phyloP scores from a whole-genome alignment of 495 filamentous ascomycete species.

The Corynascus novoguineensis region DNA sequence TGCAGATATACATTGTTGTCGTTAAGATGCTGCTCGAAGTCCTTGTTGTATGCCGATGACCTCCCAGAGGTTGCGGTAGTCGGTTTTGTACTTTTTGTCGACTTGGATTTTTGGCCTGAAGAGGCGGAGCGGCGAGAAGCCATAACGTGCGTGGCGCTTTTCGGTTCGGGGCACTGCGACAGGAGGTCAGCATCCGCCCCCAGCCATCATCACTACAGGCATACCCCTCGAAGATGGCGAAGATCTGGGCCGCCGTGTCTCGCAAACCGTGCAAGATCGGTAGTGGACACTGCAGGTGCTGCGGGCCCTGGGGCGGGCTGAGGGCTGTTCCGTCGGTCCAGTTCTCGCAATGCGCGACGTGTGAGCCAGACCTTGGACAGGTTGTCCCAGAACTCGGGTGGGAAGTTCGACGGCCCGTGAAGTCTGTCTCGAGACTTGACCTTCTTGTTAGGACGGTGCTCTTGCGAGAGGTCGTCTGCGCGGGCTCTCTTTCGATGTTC shows the following conservation, averaged over 20 bases:
- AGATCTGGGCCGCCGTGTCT: slow-evolving; percentile 22
- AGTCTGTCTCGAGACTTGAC: slow-evolving; percentile 11
- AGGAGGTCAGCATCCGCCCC: slow-evolving; percentile 6
- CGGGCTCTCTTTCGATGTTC: slow-evolving; percentile 17
- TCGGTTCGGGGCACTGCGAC: slow-evolving; percentile 13
- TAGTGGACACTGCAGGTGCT: slow-evolving; percentile 13
- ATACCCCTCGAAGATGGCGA: slow-evolving; percentile 22
- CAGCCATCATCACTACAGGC: not conserved
- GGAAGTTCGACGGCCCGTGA: slow-evolving; percentile 21
- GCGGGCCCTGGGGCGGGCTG: slow-evolving; percentile 7
- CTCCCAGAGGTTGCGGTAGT: not conserved
- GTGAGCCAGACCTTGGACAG: slow-evolving; percentile 34
- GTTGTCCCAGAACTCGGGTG: slow-evolving; percentile 30
- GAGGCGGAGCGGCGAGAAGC: slow-evolving; percentile 7
- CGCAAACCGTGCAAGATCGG: slow-evolving; percentile 20
- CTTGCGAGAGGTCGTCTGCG: slow-evolving; percentile 11
- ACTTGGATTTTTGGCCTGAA: slow-evolving; percentile 15
- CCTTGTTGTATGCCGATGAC: slow-evolving; percentile 24
- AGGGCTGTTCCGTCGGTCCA: slow-evolving; percentile 29
- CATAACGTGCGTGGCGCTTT: slow-evolving; percentile 6
- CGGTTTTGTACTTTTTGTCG: slow-evolving; percentile 1
- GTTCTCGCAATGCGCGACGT: slow-evolving; percentile 30
- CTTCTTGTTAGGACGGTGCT: slow-evolving; percentile 20
- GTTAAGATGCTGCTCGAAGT: slow-evolving; percentile 35
- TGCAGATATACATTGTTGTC: slow-evolving; percentile 30